Conservation (phyloP, 139 green algal species). For the Chlorella sp. region DNA sequence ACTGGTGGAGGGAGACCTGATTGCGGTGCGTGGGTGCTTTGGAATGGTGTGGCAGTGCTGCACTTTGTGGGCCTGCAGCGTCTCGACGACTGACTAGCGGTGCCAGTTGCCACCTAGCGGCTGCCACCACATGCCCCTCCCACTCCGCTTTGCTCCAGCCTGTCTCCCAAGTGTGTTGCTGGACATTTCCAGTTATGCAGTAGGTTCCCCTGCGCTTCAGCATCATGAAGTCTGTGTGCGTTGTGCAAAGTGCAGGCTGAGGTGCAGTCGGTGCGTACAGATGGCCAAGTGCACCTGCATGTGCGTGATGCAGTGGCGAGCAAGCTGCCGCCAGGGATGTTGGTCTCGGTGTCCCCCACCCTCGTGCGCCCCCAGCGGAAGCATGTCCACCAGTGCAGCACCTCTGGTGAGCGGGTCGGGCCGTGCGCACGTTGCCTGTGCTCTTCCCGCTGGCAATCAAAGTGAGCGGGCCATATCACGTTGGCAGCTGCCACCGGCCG, state of each 20-base stretch:
- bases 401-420: not conserved
- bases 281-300: constrained; percentile 27
- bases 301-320: constrained; percentile 23
- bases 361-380: constrained; percentile 2
- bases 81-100: too few species aligned
- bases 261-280: constrained; percentile 21
- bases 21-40: not conserved
- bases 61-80: not conserved
- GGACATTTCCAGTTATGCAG: not conserved
- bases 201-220: too few species aligned
- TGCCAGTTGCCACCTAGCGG: not conserved
- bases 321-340: constrained; percentile 15
- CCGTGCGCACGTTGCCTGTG: not conserved
- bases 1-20: constrained; percentile 16
- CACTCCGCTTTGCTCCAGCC: not conserved
- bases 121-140: not conserved
- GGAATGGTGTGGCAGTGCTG: not conserved
- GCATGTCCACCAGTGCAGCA: constrained; percentile 4
- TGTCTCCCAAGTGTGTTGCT: too few species aligned
- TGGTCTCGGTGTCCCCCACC: not conserved
- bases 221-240: not conserved
- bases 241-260: constrained; percentile 2
- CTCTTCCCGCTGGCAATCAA: not conserved
- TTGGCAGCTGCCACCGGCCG: not conserved
- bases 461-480: not conserved